phyloP scores from a whole-genome alignment of 1,284 basidiomycete species.

The Hypsizygus ulmarius region DNA sequence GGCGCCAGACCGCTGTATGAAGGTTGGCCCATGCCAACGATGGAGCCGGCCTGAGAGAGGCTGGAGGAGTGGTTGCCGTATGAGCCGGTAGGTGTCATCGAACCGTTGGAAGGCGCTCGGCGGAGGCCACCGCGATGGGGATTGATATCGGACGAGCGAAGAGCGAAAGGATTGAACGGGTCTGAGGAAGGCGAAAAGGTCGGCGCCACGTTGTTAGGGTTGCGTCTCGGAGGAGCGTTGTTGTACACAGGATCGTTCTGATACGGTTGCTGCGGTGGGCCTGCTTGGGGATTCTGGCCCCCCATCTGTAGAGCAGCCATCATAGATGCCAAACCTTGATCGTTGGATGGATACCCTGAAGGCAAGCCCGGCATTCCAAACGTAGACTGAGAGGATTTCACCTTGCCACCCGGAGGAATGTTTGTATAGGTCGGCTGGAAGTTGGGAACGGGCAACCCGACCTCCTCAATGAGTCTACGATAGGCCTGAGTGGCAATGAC shows the following conservation, averaged over 20 bases:
- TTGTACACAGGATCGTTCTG: constrained; percentile 66
- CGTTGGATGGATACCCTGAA: constrained; percentile 74
- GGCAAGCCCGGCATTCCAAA: constrained; percentile 72
- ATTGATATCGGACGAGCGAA: constrained; percentile 59
- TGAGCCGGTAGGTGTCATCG: constrained; percentile 45
- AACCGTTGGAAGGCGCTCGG: constrained; percentile 43
- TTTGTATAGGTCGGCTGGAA: constrained; percentile 75
- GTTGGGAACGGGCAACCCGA: constrained; percentile 86
- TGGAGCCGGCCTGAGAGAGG: constrained; percentile 51
- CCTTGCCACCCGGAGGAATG: constrained; percentile 60
- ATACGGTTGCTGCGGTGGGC: constrained; percentile 56
- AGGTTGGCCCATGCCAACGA: constrained; percentile 62
- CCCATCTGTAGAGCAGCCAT: constrained; percentile 87
- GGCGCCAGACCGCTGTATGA: constrained; percentile 58
- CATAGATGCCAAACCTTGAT: constrained; percentile 82
- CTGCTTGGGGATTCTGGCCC: constrained; percentile 76
- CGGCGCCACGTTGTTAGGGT: constrained; percentile 44
- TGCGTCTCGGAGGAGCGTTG: constrained; percentile 40
- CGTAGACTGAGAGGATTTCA: constrained; percentile 56
- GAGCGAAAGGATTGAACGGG: constrained; percentile 72
- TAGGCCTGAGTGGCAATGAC: constrained; percentile 92
- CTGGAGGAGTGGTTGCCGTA: constrained; percentile 62
- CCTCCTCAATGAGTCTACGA: constrained; percentile 88
- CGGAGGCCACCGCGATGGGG: constrained; percentile 50
- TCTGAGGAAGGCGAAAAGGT: constrained; percentile 65